Base-by-base conservation (phyloP, 2,329 filamentous ascomycete genomes). In the Pseudogymnoascus sp. region DNA sequence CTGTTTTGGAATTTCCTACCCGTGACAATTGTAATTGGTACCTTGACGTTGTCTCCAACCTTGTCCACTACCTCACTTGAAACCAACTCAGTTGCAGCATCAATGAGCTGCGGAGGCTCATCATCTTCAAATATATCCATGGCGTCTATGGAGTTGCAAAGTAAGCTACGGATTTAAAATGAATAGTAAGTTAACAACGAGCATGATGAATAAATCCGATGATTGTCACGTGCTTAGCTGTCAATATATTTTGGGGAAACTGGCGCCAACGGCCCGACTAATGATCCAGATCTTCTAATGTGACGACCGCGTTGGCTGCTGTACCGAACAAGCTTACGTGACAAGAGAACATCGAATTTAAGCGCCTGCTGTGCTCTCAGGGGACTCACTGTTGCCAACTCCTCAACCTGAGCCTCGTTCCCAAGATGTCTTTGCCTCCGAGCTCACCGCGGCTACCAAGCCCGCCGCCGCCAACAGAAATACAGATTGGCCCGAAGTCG, bases 371-470 rank as follows among this genome's bases (percentile, higher is more conserved):
- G 50, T 57, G 50, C 28, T 57, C 26, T 33, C 50, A 57, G 28
- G 50, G 50, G 50, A 57, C 50, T 57, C 28, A 57, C 10, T 33
- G 26, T 57, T 33, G 50, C n/a, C 50, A 33, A 57, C 50, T 57
- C 50, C 50, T 57, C 50, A 57, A 57, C 50, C 13, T 36, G 33
- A 53, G 31, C 35, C 57, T 57, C 40, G 31, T 15, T 66, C 67
- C 66, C 67, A 76, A 68, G 68, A 85, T 86, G 83, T 79, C 83
- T 68, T 75, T 85, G 67, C 78, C 83, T 69, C 88, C 90, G 67
- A 93, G 86, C 76, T 97, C 93, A 59, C 93, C 95, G 67, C 89
- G 95, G 74, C 86, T 99, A 61, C 95, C 95, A 65, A 97, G 92
- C 76, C 95, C 95, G 65, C 95, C 95, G 64, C 95, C 95, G 35